Percentiles rank a stretch among this genome's conserved stretches.
These are phyloP conservation scores for Apiospora marii DNA, from an alignment of 2,329 filamentous ascomycete genomes.

Conservation along the genomic window DNA sequence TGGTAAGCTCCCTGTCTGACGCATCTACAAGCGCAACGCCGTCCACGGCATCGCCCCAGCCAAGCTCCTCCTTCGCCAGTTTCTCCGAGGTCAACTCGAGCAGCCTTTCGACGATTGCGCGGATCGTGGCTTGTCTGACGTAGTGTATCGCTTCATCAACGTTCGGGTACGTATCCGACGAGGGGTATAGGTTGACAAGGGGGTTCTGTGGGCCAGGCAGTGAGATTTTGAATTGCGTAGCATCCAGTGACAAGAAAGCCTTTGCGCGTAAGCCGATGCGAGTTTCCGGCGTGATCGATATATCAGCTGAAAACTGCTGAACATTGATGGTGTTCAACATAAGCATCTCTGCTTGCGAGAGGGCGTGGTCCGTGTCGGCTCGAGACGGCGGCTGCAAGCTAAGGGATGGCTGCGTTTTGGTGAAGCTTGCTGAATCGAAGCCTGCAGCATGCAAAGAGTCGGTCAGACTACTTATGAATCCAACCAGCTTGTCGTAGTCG, in stretches of 20 bases:
- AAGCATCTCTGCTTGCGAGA: constrained; percentile 53
- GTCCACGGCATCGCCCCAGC: constrained; percentile 34
- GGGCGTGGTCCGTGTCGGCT: constrained; percentile 37
- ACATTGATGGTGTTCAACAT: constrained; percentile 52
- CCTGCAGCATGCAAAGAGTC: constrained; percentile 55
- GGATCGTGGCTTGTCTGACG: constrained; percentile 52
- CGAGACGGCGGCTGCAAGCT: not conserved
- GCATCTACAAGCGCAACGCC: constrained; percentile 35
- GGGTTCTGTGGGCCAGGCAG: constrained; percentile 37
- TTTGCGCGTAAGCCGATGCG: constrained; percentile 53
- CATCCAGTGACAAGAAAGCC: constrained; percentile 52
- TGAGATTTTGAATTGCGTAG: constrained; percentile 53
- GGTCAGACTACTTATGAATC: constrained; percentile 54
- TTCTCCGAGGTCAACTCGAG: constrained; percentile 28
- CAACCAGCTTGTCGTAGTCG: constrained; percentile 48
- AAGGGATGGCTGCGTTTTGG: not conserved
- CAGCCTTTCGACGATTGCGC: constrained; percentile 34
- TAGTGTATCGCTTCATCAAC: constrained; percentile 55
- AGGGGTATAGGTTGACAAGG: constrained; percentile 51
- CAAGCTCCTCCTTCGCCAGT: constrained; percentile 34
- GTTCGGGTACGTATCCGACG: constrained; percentile 54
- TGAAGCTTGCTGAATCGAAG: constrained; percentile 35
- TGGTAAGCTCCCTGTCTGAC: constrained; percentile 30
- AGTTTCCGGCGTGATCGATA: constrained; percentile 54
- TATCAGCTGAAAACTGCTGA: constrained; percentile 51